These are phyloP conservation scores for Rhizopogon sp. DNA, from an alignment of 768 basidiomycete genomes.

Conservation along the genomic window DNA sequence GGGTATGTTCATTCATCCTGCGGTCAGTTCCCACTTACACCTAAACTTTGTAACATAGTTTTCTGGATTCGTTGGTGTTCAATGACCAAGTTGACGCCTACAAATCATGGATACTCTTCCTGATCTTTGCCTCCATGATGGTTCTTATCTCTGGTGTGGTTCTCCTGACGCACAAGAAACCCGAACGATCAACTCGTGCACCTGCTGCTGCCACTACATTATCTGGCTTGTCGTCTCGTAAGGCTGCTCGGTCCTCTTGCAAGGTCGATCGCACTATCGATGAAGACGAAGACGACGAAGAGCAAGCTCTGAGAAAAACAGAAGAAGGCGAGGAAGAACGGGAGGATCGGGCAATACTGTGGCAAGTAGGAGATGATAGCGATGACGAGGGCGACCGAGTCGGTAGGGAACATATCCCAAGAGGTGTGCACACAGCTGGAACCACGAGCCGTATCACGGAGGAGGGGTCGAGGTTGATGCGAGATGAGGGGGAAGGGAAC, in stretches of 20 bases:
- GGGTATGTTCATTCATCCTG: conserved; percentile 44
- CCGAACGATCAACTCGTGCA: conserved; percentile 40
- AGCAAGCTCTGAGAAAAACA: conserved; percentile 28
- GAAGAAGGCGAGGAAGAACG: conserved; percentile 37
- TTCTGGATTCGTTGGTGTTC: conserved; percentile 69
- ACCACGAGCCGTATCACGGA: conserved; percentile 17
- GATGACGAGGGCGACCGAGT: conserved; percentile 57
- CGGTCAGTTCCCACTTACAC: background rate
- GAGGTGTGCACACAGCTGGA: conserved; percentile 12
- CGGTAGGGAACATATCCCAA: conserved; percentile 24
- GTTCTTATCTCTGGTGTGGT: conserved; percentile 89
- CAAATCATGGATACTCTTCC: conserved; percentile 81
- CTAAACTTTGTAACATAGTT: conserved; percentile 28
- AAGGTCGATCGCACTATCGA: conserved; percentile 9
- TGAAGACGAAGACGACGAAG: conserved; percentile 33
- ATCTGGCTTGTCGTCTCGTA: conserved; percentile 13
- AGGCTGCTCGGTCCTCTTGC: conserved; percentile 19
- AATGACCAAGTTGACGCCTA: conserved; percentile 86
- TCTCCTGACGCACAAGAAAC: conserved; percentile 90
- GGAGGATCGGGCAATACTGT: conserved; percentile 33
- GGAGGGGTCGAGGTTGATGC: conserved; percentile 42
- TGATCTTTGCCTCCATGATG: conserved; percentile 82
- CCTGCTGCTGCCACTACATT: conserved; percentile 23
- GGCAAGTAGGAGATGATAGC: conserved; percentile 71
- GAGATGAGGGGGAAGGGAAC: conserved; percentile 25